Base-by-base conservation (phyloP, 495 filamentous ascomycete genomes). In the Oleoguttula mirabilis region DNA sequence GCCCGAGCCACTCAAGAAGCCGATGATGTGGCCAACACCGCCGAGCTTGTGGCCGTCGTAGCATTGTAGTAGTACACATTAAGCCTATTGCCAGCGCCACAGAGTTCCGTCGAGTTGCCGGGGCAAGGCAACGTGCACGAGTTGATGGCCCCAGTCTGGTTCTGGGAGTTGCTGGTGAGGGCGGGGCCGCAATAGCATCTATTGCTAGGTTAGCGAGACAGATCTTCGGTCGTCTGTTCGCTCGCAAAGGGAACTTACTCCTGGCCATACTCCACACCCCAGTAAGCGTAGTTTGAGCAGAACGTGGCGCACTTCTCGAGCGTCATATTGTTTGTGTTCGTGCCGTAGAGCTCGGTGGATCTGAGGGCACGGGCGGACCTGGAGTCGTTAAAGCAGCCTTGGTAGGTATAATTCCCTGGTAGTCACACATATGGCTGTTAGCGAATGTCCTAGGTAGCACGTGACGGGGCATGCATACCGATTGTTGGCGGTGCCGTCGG, bases 261-360 rank as follows among this genome's bases (percentile, higher is more conserved):
- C 67, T 56, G 14, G 53, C 35, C 59, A 39, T 64, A 71, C 43
- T 70, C 64, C 57, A 66, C 58, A 22, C 65, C 68, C 37, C 51
- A 66, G 30, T 63, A 58, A 30, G 43, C 52, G 48, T 60, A 70
- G 4, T 65, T 62, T 41, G 20, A 22, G 36, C 50, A 52, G 38
- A 33, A 52, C 10, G 15, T 36, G 4, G 39, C 50, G 37, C 50
- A 52, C 11, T 28, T 33, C 20, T 42, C 50, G 8, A 54, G 25
- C 6, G 50, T 47, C 43, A 51, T 42, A 14, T 35, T 17, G 32
- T 35, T 28, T 7, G 10, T 35, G 15, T 6, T 7, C 15, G 16
- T 10, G 7, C 25, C 25, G 7, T 28, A n/a, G 25, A 28, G n/a
- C 25, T n/a, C 25, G 25, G 7, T n/a, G n/a, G 7, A 7, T n/a